Evolutionary conservation across 2,329 filamentous ascomycete genomes (phyloP).

Genomic region (Diaporthe ampelina): DNA sequence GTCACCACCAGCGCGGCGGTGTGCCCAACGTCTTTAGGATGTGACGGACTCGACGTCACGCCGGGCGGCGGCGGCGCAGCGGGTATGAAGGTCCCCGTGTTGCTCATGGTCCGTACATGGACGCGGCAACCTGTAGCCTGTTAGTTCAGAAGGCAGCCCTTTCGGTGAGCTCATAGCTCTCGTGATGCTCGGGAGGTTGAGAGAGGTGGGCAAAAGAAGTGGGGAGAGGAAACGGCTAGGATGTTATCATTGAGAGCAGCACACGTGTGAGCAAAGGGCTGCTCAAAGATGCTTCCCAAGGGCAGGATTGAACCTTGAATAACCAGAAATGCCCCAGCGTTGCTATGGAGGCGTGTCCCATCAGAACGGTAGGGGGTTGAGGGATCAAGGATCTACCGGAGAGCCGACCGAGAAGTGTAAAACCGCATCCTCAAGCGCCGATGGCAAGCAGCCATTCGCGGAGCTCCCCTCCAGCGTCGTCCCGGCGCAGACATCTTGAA

Average conservation of each 20-base stretch:
- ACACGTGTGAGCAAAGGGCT: not conserved
- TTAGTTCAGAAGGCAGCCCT: not conserved
- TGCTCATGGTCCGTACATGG: constrained; percentile 15
- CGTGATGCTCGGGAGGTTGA: not conserved
- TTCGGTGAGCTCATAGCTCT: constrained; percentile 20
- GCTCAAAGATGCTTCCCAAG: constrained; percentile 1
- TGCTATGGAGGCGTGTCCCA: constrained; percentile 15
- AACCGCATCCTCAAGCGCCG: not conserved
- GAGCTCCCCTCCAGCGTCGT: not conserved
- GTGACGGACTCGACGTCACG: not conserved
- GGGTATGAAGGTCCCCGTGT: constrained; percentile 3
- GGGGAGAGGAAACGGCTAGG: not conserved
- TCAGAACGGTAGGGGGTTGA: constrained; percentile 9
- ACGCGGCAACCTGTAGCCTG: not conserved
- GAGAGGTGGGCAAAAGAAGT: not conserved
- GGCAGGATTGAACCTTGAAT: constrained; percentile 10
- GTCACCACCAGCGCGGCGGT: constrained; percentile 1
- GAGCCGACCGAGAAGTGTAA: constrained; percentile 14
- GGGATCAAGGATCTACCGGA: constrained; percentile 10
- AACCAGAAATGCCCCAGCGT: not conserved
- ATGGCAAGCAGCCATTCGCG: not conserved
- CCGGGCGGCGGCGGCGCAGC: constrained; percentile 19
- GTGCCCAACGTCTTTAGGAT: constrained; percentile 1
- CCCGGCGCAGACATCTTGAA: not conserved
- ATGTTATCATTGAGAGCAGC: constrained; percentile 20